Evolutionary conservation across 371 early-diverging fungal species (phyloP), one percentile per base, ranked within the genome.

Genomic region (Fennellomyces sp.): DNA sequence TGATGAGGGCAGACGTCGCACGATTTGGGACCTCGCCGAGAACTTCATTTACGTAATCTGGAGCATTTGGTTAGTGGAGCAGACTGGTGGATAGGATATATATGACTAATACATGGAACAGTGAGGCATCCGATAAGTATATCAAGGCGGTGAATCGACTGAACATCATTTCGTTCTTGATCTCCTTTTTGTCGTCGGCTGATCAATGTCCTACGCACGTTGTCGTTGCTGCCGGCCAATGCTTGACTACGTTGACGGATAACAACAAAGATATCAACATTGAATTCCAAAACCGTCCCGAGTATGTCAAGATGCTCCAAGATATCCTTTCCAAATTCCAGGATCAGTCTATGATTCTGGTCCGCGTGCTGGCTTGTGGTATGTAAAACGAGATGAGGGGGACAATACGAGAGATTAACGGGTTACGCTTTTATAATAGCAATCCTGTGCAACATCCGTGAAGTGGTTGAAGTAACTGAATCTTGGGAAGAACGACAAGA

Each of bases 201-300:
- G 80, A 83, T 50, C 85, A 85, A 59, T 81, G 82, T 36, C 87
- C 89, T 27, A 81, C 75, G 1, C 73, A 73, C 26, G 84, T 87
- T n/a, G 83, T 88, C 28, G 73, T 91, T 58, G 84, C 87, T 33
- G 90, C 90, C 36, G 91, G 88, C 4, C 94, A 94, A 78, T 90
- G 90, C 52, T 82, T 96, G 31, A 88, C 90, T 61, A 91, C 92
- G 2, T 69, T 96, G 35, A 90, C 93, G 0, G 95, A 95, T 33
- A 88, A 90, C 23, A 94, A 94, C 69, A 72, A 77, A 8, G 83
- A 85, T 8, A 74, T 86, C 39, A 72, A 84, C 39, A 74, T 76
- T 29, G 75, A 84, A 27, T 85, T 91, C 66, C 74, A 84, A 42
- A 74, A 75, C 28, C 85, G 88, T 52, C 77, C 85, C 12, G 83